These are phyloP conservation scores for Austroboletus novae-zelandiae DNA, from an alignment of 1,284 basidiomycete genomes.

Conservation along the genomic window DNA sequence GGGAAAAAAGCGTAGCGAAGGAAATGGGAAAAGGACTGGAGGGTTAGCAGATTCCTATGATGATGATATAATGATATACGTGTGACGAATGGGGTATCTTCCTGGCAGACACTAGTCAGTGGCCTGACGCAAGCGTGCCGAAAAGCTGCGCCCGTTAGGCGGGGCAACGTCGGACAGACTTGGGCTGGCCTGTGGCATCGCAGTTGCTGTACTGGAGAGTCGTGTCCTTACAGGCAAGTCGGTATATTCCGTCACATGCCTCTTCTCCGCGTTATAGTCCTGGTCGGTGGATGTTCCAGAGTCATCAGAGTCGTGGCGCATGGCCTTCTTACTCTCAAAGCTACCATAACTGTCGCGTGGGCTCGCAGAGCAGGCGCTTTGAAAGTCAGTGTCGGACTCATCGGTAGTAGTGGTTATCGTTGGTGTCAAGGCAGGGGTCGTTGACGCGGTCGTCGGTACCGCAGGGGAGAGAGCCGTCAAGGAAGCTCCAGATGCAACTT, in stretches of 20 bases:
- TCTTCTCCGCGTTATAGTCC: conserved; percentile 21
- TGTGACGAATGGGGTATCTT: conserved; percentile 26
- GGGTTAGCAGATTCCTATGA: conserved; percentile 15
- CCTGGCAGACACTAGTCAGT: conserved; percentile 13
- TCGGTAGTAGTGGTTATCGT: conserved; percentile 53
- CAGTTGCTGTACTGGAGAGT: conserved; percentile 46
- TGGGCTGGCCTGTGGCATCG: conserved; percentile 36
- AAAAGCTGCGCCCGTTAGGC: conserved; percentile 26
- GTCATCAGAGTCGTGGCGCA: conserved; percentile 32
- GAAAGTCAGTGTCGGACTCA: conserved; percentile 81
- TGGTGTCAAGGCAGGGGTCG: conserved; percentile 42
- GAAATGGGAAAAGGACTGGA: conserved; percentile 21
- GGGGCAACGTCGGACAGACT: conserved; percentile 39
- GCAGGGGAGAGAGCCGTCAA: conserved; percentile 34
- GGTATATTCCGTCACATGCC: conserved; percentile 33
- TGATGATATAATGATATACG: conserved; percentile 21
- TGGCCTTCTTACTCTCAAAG: conserved; percentile 30
- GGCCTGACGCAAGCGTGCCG: conserved; percentile 21
- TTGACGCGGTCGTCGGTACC: conserved; percentile 30
- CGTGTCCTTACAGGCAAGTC: conserved; percentile 38
- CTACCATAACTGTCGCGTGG: conserved; percentile 61
- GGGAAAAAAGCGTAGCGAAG: conserved; percentile 15
- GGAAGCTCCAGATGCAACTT: conserved; percentile 36
- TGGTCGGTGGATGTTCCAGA: conserved; percentile 34
- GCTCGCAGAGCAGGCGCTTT: conserved; percentile 76